These are phyloP conservation scores for Emergomyces orientalis DNA, from an alignment of 2,329 filamentous ascomycete species.

Conservation along the genomic window DNA sequence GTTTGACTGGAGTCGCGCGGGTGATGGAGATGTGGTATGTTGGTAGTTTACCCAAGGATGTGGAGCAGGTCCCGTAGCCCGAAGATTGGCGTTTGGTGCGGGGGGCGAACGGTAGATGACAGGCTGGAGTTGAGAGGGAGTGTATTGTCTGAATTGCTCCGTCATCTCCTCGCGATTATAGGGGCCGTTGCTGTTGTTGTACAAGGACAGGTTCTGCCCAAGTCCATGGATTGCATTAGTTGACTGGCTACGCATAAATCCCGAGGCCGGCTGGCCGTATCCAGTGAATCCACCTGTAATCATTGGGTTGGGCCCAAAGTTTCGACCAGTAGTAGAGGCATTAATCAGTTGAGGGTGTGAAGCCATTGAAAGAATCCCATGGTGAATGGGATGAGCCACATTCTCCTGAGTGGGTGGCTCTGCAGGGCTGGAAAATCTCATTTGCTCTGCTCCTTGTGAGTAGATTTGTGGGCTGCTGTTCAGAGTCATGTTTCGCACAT, in stretches of 20 bases:
- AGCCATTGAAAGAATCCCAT: not conserved
- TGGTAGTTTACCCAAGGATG: not conserved
- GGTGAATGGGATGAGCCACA: not conserved
- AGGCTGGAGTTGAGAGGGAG: not conserved
- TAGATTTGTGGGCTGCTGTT: not conserved
- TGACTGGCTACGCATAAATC: not conserved
- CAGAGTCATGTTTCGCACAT: conserved; percentile 6
- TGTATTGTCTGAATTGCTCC: not conserved
- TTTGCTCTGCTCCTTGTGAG: not conserved
- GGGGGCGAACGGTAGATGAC: not conserved
- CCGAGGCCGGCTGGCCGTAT: not conserved
- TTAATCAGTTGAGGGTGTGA: not conserved
- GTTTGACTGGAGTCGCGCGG: not conserved
- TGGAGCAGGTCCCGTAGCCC: not conserved
- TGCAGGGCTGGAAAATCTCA: not conserved
- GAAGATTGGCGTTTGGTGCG: not conserved
- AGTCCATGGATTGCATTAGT: conserved; percentile 3
- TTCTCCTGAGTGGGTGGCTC: not conserved
- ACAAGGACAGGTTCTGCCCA: not conserved
- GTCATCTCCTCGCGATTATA: not conserved
- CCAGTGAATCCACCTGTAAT: not conserved
- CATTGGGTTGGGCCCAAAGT: not conserved
- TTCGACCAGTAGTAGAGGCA: no score
- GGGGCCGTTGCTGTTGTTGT: not conserved
- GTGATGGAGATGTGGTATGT: not conserved